Base-by-base conservation (phyloP, 2,329 filamentous ascomycete species). In the Harringtonia lauricola region DNA sequence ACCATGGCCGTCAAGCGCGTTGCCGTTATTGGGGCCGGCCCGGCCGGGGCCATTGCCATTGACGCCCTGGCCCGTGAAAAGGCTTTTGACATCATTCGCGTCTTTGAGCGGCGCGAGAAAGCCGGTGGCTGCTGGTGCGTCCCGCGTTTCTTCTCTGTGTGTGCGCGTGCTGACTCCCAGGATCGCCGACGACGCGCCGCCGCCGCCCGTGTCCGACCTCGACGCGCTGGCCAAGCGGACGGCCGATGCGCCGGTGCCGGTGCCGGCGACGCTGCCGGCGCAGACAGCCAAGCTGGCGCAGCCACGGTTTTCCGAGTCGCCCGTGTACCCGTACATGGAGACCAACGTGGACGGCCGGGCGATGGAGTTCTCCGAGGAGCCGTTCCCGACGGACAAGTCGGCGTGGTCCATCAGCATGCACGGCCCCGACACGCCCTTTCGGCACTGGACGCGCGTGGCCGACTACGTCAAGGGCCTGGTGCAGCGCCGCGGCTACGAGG, bases 261-360 rank as follows among this genome's bases (percentile, higher is more conserved):
- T 71, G 4, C 76, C 76, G 0, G 44, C 58, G 2, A 47, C 51
- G 1, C 57, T 79, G 0, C 77, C 76, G 4, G 61, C 67, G 0
- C 58, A 63, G 42, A 63, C 64, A 0, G 63, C 67, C 1, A 64
- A 62, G 34, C 56, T 60, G 33, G 12, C 2, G 17, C 47, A 41
- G 41, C 35, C 45, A 17, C 47, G 47, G 7, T 49, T 45, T 19
- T 5, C 41, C 17, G 47, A 49, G 41, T 45, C 47, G 38, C 37
- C 41, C 8, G 28, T 49, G n/a, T 46, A 49, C 36, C 43, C 42
- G 6, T 42, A 47, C 33, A 38, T 49, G 13, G 43, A 49, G 54
- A 83, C 77, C 3, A 83, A 83, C 49, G 72, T 83, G 36, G 70
- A 74, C 48, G 63, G 64, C 7, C 53, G 68, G 2, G 64, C 74